A percentile compares a stretch with the other conserved stretches of the same genome.
Conservation (phyloP, 2,329 filamentous ascomycete species). For the Microsporum audouinii region DNA sequence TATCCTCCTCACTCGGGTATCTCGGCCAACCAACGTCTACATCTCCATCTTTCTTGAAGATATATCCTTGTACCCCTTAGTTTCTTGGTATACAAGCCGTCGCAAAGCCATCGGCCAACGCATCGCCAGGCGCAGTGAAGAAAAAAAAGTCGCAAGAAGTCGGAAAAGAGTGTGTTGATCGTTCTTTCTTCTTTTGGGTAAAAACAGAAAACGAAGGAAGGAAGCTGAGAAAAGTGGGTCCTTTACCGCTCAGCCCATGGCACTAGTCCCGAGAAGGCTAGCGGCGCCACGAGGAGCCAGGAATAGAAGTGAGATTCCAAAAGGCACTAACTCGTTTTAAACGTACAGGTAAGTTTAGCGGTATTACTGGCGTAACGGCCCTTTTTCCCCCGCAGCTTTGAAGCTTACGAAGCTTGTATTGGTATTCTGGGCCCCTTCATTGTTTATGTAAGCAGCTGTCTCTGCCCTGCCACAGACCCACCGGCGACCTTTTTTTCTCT, state of each 20-base stretch:
- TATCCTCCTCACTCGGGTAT: not conserved
- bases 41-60: not conserved
- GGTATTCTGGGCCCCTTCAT: not conserved
- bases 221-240: not conserved
- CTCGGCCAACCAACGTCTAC: not conserved
- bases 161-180: not conserved
- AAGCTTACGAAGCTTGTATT: not conserved
- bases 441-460: not conserved
- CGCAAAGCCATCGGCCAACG: not conserved
- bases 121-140: not conserved
- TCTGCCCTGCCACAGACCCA: slow-evolving; percentile 1
- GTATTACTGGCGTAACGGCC: not conserved
- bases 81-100: not conserved
- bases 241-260: not conserved
- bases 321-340: not conserved
- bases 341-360: not conserved
- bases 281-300: slow-evolving; percentile 1
- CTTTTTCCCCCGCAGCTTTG: not conserved
- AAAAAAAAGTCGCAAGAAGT: not conserved
- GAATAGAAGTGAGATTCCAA: not conserved
- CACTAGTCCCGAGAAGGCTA: not conserved
- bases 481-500: not conserved
- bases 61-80: not conserved
- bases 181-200: not conserved
- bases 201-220: not conserved